Base-by-base conservation (phyloP, 106 monocot genomes). In the Alisma plantagoaquatica region DNA sequence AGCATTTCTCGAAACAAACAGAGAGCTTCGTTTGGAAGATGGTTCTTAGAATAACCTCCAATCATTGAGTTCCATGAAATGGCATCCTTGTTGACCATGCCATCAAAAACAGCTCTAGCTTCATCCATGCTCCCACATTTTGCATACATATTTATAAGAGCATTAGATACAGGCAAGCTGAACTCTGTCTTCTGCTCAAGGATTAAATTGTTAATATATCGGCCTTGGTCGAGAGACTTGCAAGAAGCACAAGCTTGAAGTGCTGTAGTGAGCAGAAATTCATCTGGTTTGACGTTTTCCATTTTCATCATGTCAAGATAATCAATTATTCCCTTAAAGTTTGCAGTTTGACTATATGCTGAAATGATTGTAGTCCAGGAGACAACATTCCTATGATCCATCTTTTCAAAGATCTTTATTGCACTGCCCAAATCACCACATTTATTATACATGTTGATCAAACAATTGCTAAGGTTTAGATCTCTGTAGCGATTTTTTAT, bases 31-130 rank as follows among this genome's bases (percentile, higher is more conserved):
- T 78, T 75, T 17, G 77, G 66, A 61, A 78, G 32, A 52, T 31
- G 31, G 50, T 73, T 81, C 72, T 77, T 84, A 1, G 80, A 74
- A 33, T 77, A 91, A 29, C 77, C 91, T 12, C 77, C 80, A 24
- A 91, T 84, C 63, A 91, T 43, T 14, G 84, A 77, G 51, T 84
- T 81, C 84, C 84, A 91, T 33, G 84, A 91, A 27, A 91, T 60
- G 12, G 70, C 67, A 61, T 80, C 72, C 57, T 75, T 84, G 2
- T 28, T 32, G 17, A 25, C 33, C 14, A 50, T 75, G 23, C 24
- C n/a, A 48, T 77, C 72, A 43, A 91, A 81, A 25, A 81, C 50
- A 33, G 28, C 28, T 52, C 75, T 66, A 54, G 91, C 91, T 44
- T 35, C 62, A 49, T 64, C 74, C 74, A 81, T 75, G 54, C 56